phyloP scores from a whole-genome alignment of 2,329 filamentous ascomycete species.

The Lachnellula occidentalis region DNA sequence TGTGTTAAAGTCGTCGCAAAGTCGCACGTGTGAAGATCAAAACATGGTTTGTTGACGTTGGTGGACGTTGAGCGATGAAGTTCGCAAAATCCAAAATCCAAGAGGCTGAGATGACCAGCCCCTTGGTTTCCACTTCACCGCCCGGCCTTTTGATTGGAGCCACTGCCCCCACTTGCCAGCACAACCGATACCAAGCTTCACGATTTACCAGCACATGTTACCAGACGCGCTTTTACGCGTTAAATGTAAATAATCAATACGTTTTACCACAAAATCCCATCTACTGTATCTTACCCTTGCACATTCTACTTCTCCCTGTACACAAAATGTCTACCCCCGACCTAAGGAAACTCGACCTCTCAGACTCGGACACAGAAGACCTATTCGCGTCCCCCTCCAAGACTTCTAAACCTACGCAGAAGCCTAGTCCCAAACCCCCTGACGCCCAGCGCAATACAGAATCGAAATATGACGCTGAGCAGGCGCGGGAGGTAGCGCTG shows the following conservation, averaged over 20 bases:
- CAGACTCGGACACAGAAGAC: slow-evolving; percentile 50
- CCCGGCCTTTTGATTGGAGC: neutral
- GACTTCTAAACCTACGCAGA: slow-evolving; percentile 27
- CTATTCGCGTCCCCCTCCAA: slow-evolving; percentile 52
- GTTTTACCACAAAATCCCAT: neutral
- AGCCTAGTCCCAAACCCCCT: slow-evolving; percentile 12
- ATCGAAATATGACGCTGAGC: slow-evolving; percentile 55
- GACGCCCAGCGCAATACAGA: slow-evolving; percentile 36
- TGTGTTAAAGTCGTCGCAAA: neutral
- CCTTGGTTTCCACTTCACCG: neutral
- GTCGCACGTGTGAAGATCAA: neutral
- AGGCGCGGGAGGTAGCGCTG: slow-evolving; percentile 67
- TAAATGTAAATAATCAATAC: slow-evolving; percentile 1
- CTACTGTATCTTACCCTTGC: too few species aligned
- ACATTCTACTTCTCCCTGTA: neutral
- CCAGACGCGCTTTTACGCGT: slow-evolving; percentile 18
- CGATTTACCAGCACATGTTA: neutral
- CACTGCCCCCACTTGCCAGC: neutral
- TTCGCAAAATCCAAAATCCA: slow-evolving; percentile 5
- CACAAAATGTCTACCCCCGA: slow-evolving; percentile 37
- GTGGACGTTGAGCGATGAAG: neutral
- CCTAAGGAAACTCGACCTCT: slow-evolving; percentile 46
- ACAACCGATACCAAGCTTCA: neutral
- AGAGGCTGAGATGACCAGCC: slow-evolving; percentile 17
- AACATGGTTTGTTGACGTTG: neutral